A percentile compares a stretch with the other conserved stretches of the same genome.
Evolutionary conservation across 805 yeast species (phyloP).

Genomic region (Hagleromyces aurorensis): DNA sequence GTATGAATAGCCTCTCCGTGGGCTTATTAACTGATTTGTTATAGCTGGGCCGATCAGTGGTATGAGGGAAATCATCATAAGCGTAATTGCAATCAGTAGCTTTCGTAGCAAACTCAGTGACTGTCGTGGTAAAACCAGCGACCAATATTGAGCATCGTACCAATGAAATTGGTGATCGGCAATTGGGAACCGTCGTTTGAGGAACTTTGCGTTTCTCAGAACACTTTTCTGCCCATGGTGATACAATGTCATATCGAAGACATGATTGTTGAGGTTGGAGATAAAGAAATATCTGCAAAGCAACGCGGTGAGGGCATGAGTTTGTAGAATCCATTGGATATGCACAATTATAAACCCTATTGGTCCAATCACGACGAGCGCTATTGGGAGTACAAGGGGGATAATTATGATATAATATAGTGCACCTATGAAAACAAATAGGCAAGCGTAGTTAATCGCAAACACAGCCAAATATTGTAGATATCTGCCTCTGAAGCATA

Average conservation of each 20-base stretch:
- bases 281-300: constrained; percentile 21
- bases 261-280: constrained; percentile 17
- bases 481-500: constrained; percentile 17
- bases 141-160: constrained; percentile 13
- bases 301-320: constrained; percentile 21
- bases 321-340: constrained; percentile 26
- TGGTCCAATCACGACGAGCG: constrained; percentile 26
- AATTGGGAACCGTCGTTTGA: constrained; percentile 2
- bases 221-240: constrained; percentile 14
- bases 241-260: constrained; percentile 19
- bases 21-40: constrained; percentile 21
- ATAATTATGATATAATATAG: constrained; percentile 21
- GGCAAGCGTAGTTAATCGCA: constrained; percentile 15
- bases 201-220: constrained; percentile 10
- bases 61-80: constrained; percentile 21
- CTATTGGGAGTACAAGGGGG: constrained; percentile 23
- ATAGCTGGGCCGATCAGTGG: constrained; percentile 32
- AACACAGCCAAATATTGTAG: constrained; percentile 26
- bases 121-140: constrained; percentile 11
- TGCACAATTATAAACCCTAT: constrained; percentile 26
- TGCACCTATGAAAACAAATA: constrained; percentile 18
- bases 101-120: constrained; percentile 7
- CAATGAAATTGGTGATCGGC: constrained; percentile 1
- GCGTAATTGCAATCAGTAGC: constrained; percentile 4
- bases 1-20: constrained; percentile 24